These are phyloP conservation scores for Penstemon newberryi DNA, from an alignment of 257 asterid species.

Conservation along the genomic window DNA sequence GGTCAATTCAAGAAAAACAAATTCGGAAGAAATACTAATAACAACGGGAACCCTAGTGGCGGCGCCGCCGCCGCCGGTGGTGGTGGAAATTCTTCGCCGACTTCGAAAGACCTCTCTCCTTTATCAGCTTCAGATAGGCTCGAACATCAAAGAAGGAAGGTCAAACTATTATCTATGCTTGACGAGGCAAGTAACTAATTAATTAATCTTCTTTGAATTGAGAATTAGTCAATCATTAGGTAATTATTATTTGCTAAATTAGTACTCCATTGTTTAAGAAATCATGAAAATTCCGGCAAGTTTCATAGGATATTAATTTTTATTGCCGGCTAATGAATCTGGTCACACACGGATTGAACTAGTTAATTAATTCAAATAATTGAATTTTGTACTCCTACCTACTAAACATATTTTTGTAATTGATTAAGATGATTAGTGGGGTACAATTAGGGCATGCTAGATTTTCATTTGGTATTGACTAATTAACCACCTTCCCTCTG, in stretches of 20 bases:
- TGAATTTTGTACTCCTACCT: conserved; percentile 24
- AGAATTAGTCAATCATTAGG: conserved; percentile 42
- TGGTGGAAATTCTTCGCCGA: conserved; percentile 43
- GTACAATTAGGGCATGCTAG: conserved; percentile 39
- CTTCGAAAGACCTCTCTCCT: conserved; percentile 62
- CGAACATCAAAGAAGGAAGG: conserved; percentile 95
- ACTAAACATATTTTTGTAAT: conserved; percentile 19
- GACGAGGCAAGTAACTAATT: conserved; percentile 76
- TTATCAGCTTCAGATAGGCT: conserved; percentile 81
- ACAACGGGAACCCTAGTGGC: conserved; percentile 39
- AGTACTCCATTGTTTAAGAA: conserved; percentile 32
- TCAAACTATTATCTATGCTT: conserved; percentile 95
- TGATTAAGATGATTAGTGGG: conserved; percentile 34
- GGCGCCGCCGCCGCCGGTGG: conserved; percentile 29
- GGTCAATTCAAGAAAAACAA: conserved; percentile 77
- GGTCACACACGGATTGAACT: conserved; percentile 36
- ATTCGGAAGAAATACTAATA: conserved; percentile 31
- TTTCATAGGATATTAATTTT: conserved; percentile 30
- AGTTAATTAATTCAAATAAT: conserved; percentile 31
- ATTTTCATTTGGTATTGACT: conserved; percentile 40
- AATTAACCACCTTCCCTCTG: conserved; percentile 37
- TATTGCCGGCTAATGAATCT: conserved; percentile 55
- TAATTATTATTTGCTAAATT: conserved; percentile 28
- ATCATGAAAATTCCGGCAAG: conserved; percentile 41
- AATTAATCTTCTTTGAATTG: neutral